Evolutionary conservation across 257 asterid genomes (phyloP).

Genomic region (Penstemon barbatus): DNA sequence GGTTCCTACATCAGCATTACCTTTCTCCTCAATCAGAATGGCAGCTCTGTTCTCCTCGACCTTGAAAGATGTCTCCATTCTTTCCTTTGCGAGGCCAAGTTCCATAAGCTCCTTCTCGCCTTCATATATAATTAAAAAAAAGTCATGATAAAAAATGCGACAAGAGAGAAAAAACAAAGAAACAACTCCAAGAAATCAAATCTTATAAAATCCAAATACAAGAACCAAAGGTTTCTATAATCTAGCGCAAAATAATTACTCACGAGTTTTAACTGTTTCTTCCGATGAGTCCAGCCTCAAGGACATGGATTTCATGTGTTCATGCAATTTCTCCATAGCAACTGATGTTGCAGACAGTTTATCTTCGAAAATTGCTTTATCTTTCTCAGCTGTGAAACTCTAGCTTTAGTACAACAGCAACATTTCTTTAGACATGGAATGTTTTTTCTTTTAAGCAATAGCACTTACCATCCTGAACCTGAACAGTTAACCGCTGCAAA

Average conservation of each 20-base stretch:
- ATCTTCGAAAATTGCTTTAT: conserved; percentile 67
- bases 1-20: conserved; percentile 43
- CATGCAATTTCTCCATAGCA: conserved; percentile 69
- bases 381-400: conserved; percentile 75
- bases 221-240: conserved; percentile 23
- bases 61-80: conserved; percentile 54
- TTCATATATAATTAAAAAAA: conserved; percentile 36
- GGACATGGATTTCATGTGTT: conserved; percentile 60
- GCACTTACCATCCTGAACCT: conserved; percentile 73
- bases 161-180: background rate
- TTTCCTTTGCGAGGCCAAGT: conserved; percentile 60
- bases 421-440: conserved; percentile 6
- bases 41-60: conserved; percentile 56
- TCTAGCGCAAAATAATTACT: conserved; percentile 35
- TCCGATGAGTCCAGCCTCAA: conserved; percentile 70
- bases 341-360: conserved; percentile 72
- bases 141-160: conserved; percentile 24
- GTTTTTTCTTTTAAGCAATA: conserved; percentile 10
- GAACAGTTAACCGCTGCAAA: conserved; percentile 65
- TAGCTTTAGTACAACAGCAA: conserved; percentile 31
- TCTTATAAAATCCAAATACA: conserved; percentile 10
- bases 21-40: conserved; percentile 65
- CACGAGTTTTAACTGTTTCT: conserved; percentile 67
- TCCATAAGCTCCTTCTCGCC: conserved; percentile 82
- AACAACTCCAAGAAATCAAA: conserved; percentile 12